A percentile compares a stretch with the other conserved stretches of the same genome.
These are phyloP conservation scores for Leishmania mexicana DNA, from an alignment of 208 protist species.

Conservation along the genomic window DNA sequence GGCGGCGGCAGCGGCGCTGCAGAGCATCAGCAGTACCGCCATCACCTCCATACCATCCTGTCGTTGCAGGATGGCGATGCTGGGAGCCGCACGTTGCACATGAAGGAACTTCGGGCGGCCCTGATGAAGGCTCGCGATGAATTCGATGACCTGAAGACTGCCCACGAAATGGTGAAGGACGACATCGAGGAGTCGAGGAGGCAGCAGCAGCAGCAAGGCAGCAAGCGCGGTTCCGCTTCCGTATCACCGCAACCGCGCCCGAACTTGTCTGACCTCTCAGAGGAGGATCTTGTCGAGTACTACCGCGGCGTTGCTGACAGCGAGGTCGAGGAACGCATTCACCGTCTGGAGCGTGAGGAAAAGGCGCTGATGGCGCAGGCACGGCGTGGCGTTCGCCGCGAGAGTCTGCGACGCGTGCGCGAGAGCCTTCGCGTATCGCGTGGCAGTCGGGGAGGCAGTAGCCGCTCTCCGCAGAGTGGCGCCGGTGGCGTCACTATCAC, in stretches of 20 bases:
- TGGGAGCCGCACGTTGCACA: slow-evolving; percentile 8
- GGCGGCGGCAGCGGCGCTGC: not conserved
- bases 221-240: slow-evolving; percentile 18
- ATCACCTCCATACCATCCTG: slow-evolving; percentile 5
- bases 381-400: slow-evolving; percentile 48
- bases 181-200: slow-evolving; percentile 50
- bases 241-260: slow-evolving; percentile 50
- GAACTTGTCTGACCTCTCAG: slow-evolving; percentile 26
- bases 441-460: slow-evolving; percentile 10
- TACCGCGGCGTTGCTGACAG: slow-evolving; percentile 41
- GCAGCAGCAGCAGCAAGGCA: slow-evolving; percentile 31
- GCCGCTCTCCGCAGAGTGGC: slow-evolving; percentile 21
- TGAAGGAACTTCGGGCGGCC: slow-evolving; percentile 42
- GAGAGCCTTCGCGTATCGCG: slow-evolving; percentile 48
- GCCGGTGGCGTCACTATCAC: slow-evolving; percentile 30
- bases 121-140: slow-evolving; percentile 48
- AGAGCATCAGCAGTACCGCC: not conserved
- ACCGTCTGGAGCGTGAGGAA: slow-evolving; percentile 66
- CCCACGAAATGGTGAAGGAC: slow-evolving; percentile 77
- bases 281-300: slow-evolving; percentile 23
- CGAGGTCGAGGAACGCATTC: slow-evolving; percentile 65
- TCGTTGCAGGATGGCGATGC: slow-evolving; percentile 8
- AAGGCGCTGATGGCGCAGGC: slow-evolving; percentile 56
- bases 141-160: slow-evolving; percentile 66
- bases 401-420: slow-evolving; percentile 71